Base-by-base conservation (phyloP, 2,329 filamentous ascomycete genomes). In the Myriosclerotinia scirpicola region DNA sequence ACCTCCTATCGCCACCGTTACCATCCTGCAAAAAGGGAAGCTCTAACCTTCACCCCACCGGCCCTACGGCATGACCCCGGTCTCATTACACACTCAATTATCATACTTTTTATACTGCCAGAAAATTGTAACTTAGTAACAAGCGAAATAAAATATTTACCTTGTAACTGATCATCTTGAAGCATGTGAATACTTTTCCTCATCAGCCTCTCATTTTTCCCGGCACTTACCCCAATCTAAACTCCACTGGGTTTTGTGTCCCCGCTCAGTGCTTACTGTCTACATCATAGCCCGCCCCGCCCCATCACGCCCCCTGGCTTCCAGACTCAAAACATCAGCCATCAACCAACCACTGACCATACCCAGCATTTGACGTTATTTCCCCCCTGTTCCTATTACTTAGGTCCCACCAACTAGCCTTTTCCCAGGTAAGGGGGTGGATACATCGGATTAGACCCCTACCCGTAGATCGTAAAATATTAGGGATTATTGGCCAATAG, bases 61-160 rank as follows among this genome's bases (percentile, higher is more conserved):
- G 62, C 38, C 52, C 30, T n/a, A 48, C 62, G 62, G 62, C 62
- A 52, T 58, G 62, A 65, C 62, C 62, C 62, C 62, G 62, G 62
- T 50, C 52, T 44, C 53, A 65, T 65, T 65, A 58, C n/a, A 55
- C 15, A 59, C 62, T 53, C 62, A 59, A 65, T 58, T 53, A 65
- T 30, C 54, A 58, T 36, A 50, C 30, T 7, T 54, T 3, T 26
- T 54, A 50, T 22, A 30, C 15, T 38, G 58, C 30, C 30, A 34
- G 30, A 34, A 34, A 34, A 34, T 34, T 34, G 30, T 34, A 34
- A 34, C 30, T 34, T 34, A 3, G 26, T 26, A 26, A 26, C 3
- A 26, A 26, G 26, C 26, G 26, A 26, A 26, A 26, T 26, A 26
- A 26, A 26, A 26, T 26, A 26, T 26, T 3, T 26, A 26, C 26